Evolutionary conservation across 352 stramenopile genomes (phyloP), one percentile per base, ranked within the genome.

Genomic region (Globisporangium paddicum): DNA sequence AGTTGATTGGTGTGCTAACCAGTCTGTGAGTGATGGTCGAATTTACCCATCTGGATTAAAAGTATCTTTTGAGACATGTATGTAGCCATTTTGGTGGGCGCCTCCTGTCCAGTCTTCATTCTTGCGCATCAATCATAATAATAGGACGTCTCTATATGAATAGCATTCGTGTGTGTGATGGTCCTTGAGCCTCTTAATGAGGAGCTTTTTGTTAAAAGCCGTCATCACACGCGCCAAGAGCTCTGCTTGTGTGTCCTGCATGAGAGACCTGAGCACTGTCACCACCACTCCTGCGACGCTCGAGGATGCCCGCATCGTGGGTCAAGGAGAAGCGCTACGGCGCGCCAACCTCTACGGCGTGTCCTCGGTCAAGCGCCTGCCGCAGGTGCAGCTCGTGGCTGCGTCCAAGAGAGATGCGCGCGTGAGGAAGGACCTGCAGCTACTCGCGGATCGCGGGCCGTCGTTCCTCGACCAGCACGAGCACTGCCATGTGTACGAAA

Each of bases 271-370:
- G 23, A 18, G 18, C 16, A 2, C 16, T 38, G 19, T 18, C 16
- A 37, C 26, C n/a, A n/a, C n/a, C n/a, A n/a, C n/a, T 13, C 18
- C 18, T 18, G 46, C 26, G 4, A 40, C 26, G 16, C 46, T 18
- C 25, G 46, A 18, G 16, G 46, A 40, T 53, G 46, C 3, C 19
- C 46, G 46, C 25, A 18, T 40, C 35, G 9, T 8, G 40, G 25
- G 19, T 25, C 40, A 52, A 2, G 38, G 58, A 5, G 75, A 86
- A 19, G 40, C 56, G 26, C 57, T 71, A 44, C 73, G 75, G 16
- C 73, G 78, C 40, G 53, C 66, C 1, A 68, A 60, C 10, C 61
- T 88, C 11, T 88, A 88, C 28, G 65, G 69, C 34, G 19, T 74
- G 16, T 56, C 73, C 16, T 71, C 68, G 23, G 52, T 45, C 13